A percentile compares a stretch with the other conserved stretches of the same genome.
phyloP scores from a whole-genome alignment of 495 filamentous ascomycete genomes.

The Rhypophila decipiens region DNA sequence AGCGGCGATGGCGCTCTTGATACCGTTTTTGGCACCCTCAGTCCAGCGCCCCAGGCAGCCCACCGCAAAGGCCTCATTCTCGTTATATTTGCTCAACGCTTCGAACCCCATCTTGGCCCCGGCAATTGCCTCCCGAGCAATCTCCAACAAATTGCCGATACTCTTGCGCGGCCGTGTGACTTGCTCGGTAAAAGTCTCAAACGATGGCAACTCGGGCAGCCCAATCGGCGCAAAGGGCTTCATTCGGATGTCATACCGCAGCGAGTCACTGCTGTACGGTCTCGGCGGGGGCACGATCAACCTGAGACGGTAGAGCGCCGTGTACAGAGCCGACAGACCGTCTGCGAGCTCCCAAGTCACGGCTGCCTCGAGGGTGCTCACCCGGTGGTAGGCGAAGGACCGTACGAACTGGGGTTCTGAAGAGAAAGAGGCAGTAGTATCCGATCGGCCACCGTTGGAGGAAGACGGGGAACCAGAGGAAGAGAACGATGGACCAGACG shows the following conservation, averaged over 20 bases:
- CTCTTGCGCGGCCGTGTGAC: conserved; percentile 31
- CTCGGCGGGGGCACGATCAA: conserved; percentile 53
- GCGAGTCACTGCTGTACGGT: conserved; percentile 61
- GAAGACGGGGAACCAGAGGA: conserved; percentile 7
- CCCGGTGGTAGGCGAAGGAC: conserved; percentile 53
- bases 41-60: conserved; percentile 55
- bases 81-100: conserved; percentile 43
- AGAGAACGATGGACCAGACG: conserved; percentile 11
- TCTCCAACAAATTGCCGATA: conserved; percentile 45
- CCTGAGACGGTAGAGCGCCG: conserved; percentile 53
- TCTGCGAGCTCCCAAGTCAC: conserved; percentile 66
- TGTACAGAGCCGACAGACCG: conserved; percentile 60
- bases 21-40: conserved; percentile 47
- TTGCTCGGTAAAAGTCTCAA: conserved; percentile 47
- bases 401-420: conserved; percentile 42
- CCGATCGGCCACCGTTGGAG: no score
- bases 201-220: conserved; percentile 64
- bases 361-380: conserved; percentile 58
- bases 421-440: conserved; percentile 12
- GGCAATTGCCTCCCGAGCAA: conserved; percentile 52
- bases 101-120: conserved; percentile 63
- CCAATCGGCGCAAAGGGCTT: conserved; percentile 71
- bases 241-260: conserved; percentile 86
- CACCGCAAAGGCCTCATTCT: conserved; percentile 39
- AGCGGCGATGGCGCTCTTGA: conserved; percentile 60